These are phyloP conservation scores for Cystobasidiopsis lactophilus DNA, from an alignment of 768 basidiomycete species.

Conservation along the genomic window DNA sequence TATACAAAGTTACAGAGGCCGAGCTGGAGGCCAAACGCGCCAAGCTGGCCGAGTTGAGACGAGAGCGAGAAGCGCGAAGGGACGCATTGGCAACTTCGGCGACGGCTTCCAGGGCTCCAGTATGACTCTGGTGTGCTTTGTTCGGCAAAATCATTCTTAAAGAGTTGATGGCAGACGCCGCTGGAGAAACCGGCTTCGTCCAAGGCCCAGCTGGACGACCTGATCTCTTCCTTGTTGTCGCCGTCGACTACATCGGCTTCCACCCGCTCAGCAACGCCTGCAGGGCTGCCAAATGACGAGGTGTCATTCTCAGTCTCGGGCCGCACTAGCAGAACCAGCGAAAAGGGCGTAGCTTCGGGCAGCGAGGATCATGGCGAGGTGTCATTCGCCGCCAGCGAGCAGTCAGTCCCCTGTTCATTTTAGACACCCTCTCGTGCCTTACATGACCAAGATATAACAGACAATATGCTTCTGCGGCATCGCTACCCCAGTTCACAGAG, in stretches of 20 bases:
- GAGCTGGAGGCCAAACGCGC: slow-evolving; percentile 79
- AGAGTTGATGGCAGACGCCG: background rate
- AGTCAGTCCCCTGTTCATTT: no score
- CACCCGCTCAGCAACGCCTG: slow-evolving; percentile 44
- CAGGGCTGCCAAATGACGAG: slow-evolving; percentile 18
- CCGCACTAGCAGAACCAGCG: slow-evolving; percentile 47
- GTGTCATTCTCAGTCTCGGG: slow-evolving; percentile 22
- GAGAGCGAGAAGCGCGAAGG: slow-evolving; percentile 40
- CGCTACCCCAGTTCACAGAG: slow-evolving; percentile 51
- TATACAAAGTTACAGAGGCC: slow-evolving; percentile 22
- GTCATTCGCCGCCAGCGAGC: background rate
- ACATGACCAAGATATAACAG: no score
- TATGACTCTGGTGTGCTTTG: no score
- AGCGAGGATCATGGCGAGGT: background rate
- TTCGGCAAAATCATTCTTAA: no score
- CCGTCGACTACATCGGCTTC: slow-evolving; percentile 54
- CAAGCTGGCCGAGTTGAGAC: slow-evolving; percentile 63
- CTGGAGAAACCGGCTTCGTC: background rate
- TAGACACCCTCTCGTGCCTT: no score
- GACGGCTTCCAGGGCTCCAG: background rate
- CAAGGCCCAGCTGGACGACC: slow-evolving; percentile 15
- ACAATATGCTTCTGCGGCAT: background rate
- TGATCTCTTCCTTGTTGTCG: slow-evolving; percentile 44
- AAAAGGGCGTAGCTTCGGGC: slow-evolving; percentile 23
- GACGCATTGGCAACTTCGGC: background rate